These are phyloP conservation scores for Komagataella pseudopastoris DNA, from an alignment of 805 yeast genomes.

Conservation along the genomic window DNA sequence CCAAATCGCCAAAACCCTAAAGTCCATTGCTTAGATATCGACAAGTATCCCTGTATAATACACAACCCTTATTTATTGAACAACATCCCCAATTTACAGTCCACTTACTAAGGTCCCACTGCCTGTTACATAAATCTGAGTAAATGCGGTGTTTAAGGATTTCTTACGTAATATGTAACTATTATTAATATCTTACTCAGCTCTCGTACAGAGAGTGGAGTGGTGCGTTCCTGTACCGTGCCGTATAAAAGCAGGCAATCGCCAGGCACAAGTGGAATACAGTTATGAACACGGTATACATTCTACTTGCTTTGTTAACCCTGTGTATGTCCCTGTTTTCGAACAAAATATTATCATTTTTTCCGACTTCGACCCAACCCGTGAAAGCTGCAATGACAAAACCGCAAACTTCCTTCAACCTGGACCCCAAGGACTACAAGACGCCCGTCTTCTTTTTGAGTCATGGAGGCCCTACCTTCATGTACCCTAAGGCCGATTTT, in stretches of 20 bases:
- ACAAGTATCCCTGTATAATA: not conserved
- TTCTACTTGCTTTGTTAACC: not conserved
- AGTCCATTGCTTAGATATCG: not conserved
- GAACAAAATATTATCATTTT: not conserved
- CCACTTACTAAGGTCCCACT: not conserved
- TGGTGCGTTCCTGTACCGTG: not conserved
- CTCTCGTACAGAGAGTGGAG: not conserved
- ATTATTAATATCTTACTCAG: not conserved
- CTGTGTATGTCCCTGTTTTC: not conserved
- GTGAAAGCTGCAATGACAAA: not conserved
- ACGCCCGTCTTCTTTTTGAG: slow-evolving; percentile 55
- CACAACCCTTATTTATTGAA: not conserved
- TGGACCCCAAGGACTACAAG: not conserved
- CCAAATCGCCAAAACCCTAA: slow-evolving; percentile 24
- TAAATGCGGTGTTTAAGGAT: too few species aligned
- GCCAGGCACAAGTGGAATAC: not conserved
- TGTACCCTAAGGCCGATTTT: slow-evolving; percentile 34
- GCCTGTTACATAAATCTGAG: not conserved
- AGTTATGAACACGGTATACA: not conserved
- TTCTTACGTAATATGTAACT: not conserved
- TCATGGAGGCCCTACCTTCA: slow-evolving; percentile 80
- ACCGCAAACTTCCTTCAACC: not conserved
- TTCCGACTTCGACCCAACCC: not conserved
- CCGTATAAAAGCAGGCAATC: not conserved
- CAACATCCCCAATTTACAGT: not conserved